A percentile compares a stretch with the other conserved stretches of the same genome.
These are phyloP conservation scores for Saposhnikovia divaricata DNA, from an alignment of 129 eudicot genomes.

Conservation along the genomic window DNA sequence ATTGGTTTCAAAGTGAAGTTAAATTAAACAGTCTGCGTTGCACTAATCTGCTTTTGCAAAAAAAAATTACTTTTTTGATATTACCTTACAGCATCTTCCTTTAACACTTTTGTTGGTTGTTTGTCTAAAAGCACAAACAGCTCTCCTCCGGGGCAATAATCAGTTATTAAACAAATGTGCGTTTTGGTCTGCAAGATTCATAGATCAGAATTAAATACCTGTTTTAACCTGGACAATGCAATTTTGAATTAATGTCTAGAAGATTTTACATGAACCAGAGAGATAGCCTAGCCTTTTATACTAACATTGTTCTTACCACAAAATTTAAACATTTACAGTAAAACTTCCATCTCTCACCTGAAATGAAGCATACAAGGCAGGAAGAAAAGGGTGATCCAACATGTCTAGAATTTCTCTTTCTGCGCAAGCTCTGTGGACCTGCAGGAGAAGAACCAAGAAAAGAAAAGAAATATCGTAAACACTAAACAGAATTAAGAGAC, in stretches of 20 bases:
- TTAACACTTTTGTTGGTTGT: conserved; percentile 80
- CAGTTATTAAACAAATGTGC: conserved; percentile 93
- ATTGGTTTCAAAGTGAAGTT: neutral
- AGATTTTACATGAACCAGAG: neutral
- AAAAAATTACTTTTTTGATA: neutral
- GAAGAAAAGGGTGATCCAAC: conserved; percentile 98
- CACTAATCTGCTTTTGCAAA: neutral
- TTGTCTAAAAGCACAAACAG: conserved; percentile 81
- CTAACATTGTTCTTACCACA: neutral
- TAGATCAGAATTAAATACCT: neutral
- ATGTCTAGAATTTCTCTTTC: conserved; percentile 93
- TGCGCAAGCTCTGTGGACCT: conserved; percentile 99
- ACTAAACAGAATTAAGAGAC: neutral
- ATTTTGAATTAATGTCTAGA: neutral
- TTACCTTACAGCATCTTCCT: conserved; percentile 97
- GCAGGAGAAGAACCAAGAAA: conserved; percentile 5
- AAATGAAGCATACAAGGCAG: conserved; percentile 96
- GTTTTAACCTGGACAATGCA: neutral
- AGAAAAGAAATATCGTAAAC: neutral
- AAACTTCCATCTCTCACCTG: conserved; percentile 45
- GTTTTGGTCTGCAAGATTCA: conserved; percentile 60
- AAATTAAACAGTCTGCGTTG: neutral
- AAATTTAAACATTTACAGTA: neutral
- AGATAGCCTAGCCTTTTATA: too few species aligned
- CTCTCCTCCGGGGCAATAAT: conserved; percentile 97